phyloP scores from a whole-genome alignment of 1,139 yeast genomes.

The Kurtzmaniella quercitrusa region DNA sequence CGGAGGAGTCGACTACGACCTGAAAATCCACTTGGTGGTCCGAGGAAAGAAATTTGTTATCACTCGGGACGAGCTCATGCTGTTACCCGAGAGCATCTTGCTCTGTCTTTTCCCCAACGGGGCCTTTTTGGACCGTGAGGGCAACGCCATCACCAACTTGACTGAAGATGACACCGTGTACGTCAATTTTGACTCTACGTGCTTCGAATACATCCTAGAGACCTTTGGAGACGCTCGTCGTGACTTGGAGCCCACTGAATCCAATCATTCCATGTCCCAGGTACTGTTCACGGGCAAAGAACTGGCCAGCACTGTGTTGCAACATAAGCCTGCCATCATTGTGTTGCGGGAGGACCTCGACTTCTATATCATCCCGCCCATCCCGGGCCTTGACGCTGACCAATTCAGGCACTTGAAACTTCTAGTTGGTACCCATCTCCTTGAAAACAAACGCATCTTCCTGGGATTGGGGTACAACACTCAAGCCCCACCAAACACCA shows the following conservation, averaged over 20 bases:
- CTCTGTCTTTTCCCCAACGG: slow-evolving; percentile 89
- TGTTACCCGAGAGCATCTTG: slow-evolving; percentile 84
- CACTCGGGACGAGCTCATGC: slow-evolving; percentile 83
- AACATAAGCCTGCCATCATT: slow-evolving; percentile 83
- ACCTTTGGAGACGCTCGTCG: slow-evolving; percentile 49
- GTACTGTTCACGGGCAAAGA: slow-evolving; percentile 17
- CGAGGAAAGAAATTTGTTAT: slow-evolving; percentile 64
- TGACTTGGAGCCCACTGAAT: slow-evolving; percentile 29
- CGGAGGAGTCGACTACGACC: slow-evolving; percentile 47
- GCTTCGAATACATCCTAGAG: slow-evolving; percentile 78
- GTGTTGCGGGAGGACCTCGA: slow-evolving; percentile 93
- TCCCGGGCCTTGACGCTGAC: slow-evolving; percentile 43
- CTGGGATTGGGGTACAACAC: slow-evolving; percentile 58
- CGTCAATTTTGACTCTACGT: slow-evolving; percentile 81
- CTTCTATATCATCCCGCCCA: slow-evolving; percentile 83
- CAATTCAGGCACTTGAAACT: slow-evolving; percentile 63
- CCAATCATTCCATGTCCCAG: slow-evolving; percentile 7
- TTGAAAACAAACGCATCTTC: slow-evolving; percentile 59
- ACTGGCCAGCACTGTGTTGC: slow-evolving; percentile 44
- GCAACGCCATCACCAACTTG: slow-evolving; percentile 70
- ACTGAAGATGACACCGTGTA: slow-evolving; percentile 73
- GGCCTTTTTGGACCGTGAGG: slow-evolving; percentile 69
- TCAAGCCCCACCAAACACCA: slow-evolving; percentile 20
- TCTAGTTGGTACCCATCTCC: slow-evolving; percentile 54
- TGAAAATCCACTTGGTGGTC: slow-evolving; percentile 61